A percentile compares a stretch with the other conserved stretches of the same genome.
Conservation (phyloP, 2,329 filamentous ascomycete genomes). For the Colletotrichum theobromicola region DNA sequence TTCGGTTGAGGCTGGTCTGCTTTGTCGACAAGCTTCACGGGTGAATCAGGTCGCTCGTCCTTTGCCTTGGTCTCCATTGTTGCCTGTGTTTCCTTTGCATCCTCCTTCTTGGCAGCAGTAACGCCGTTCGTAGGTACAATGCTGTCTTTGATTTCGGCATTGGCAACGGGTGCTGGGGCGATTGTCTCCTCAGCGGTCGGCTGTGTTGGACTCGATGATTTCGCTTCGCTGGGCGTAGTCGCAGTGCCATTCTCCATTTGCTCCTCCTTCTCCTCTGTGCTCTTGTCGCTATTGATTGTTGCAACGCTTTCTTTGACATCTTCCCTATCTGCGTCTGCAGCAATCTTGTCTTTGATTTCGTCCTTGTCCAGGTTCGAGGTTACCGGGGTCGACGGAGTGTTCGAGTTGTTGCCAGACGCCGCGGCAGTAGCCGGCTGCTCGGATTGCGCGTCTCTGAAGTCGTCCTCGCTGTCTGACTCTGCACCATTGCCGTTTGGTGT, state of each 20-base stretch:
- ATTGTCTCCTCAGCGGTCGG: not conserved
- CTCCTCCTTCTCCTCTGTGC: not conserved
- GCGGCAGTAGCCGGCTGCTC: conserved; percentile 6
- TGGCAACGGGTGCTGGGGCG: not conserved
- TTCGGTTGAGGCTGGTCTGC: conserved; percentile 20
- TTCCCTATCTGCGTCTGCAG: conserved; percentile 1
- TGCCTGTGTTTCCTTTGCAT: not conserved
- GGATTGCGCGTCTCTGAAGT: conserved; percentile 32
- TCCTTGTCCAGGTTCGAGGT: conserved; percentile 9
- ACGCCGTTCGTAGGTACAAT: not conserved
- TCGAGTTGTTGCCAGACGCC: conserved; percentile 8
- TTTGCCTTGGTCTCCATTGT: not conserved
- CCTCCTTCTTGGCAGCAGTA: not conserved
- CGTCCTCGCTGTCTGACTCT: conserved; percentile 30
- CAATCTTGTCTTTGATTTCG: not conserved
- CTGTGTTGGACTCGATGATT: not conserved
- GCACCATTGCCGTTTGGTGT: not conserved
- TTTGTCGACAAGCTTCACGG: conserved; percentile 9
- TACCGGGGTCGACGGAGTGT: conserved; percentile 8
- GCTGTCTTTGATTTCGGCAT: not conserved
- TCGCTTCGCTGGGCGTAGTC: not conserved
- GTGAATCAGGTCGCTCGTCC: not conserved
- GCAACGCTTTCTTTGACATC: not conserved
- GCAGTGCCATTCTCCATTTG: not conserved
- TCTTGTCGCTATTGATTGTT: not conserved